A percentile compares a stretch with the other conserved stretches of the same genome.
phyloP scores from a whole-genome alignment of 1,139 yeast species.

The Kodamaea fungicola region DNA sequence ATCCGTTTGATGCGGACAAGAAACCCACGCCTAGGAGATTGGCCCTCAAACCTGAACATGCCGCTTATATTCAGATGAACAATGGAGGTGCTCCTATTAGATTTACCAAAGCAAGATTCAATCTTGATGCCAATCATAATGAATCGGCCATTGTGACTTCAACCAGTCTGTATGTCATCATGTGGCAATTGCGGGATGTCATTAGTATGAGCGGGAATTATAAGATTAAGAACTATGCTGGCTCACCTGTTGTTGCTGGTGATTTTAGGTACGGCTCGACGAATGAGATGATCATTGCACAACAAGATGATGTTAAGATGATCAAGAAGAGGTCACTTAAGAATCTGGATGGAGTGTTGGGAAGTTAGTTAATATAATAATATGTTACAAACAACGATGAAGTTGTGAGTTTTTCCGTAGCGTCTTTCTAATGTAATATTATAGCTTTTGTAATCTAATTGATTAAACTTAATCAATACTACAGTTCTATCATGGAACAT shows the following conservation, averaged over 20 bases:
- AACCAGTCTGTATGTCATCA: constrained; percentile 74
- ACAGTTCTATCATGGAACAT: too few species aligned
- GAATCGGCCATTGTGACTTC: constrained; percentile 76
- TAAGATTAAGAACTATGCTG: constrained; percentile 59
- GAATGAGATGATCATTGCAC: constrained; percentile 65
- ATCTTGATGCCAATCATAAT: constrained; percentile 57
- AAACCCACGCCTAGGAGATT: constrained; percentile 71
- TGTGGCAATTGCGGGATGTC: constrained; percentile 69
- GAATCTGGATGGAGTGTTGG: constrained; percentile 3
- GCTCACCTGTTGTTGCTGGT: constrained; percentile 62
- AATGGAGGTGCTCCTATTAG: constrained; percentile 46
- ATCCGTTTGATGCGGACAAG: constrained; percentile 59
- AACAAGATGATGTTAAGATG: constrained; percentile 69
- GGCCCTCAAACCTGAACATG: constrained; percentile 68
- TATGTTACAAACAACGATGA: too few species aligned
- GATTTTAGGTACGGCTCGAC: constrained; percentile 75
- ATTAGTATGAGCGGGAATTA: constrained; percentile 54
- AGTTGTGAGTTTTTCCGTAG: too few species aligned
- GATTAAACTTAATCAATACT: too few species aligned
- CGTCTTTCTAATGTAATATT: too few species aligned
- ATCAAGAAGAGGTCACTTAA: constrained; percentile 52
- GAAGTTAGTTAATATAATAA: not conserved
- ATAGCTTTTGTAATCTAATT: too few species aligned
- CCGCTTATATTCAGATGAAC: constrained; percentile 55
- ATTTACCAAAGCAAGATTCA: constrained; percentile 76